Conservation (phyloP, 2,329 filamentous ascomycete genomes). For the Paraconiothyrium brasiliense region DNA sequence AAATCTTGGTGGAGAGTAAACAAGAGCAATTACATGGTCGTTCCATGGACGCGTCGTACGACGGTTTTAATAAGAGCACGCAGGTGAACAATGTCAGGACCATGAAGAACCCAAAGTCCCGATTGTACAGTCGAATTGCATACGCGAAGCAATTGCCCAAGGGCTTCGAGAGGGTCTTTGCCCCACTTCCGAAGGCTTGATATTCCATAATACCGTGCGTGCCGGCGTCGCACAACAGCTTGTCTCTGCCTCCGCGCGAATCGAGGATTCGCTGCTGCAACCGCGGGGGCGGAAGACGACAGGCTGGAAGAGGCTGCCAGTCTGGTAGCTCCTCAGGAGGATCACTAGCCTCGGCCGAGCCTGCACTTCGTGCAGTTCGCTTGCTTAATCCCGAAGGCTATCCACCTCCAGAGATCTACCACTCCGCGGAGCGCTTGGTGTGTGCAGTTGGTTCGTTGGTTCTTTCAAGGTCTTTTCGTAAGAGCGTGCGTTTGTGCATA, state of each 20-base stretch:
- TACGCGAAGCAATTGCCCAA: neutral
- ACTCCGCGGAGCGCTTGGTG: neutral
- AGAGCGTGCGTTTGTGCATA: neutral
- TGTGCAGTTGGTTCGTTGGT: neutral
- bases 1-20: neutral
- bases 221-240: neutral
- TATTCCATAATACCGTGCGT: neutral
- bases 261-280: neutral
- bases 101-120: neutral
- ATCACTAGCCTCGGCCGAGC: slow-evolving; percentile 6
- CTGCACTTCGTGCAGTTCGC: neutral
- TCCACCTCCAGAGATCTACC: neutral
- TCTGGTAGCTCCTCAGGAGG: neutral
- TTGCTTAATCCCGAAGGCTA: slow-evolving; percentile 2
- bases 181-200: neutral
- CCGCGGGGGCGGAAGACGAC: neutral
- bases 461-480: neutral
- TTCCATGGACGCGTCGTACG: neutral
- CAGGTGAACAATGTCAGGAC: neutral
- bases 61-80: neutral
- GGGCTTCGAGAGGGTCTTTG: neutral
- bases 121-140: neutral
- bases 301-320: neutral
- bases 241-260: neutral
- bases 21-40: neutral